Evolutionary conservation across 2,329 filamentous ascomycete genomes (phyloP).

Genomic region (Colletotrichum incanum): DNA sequence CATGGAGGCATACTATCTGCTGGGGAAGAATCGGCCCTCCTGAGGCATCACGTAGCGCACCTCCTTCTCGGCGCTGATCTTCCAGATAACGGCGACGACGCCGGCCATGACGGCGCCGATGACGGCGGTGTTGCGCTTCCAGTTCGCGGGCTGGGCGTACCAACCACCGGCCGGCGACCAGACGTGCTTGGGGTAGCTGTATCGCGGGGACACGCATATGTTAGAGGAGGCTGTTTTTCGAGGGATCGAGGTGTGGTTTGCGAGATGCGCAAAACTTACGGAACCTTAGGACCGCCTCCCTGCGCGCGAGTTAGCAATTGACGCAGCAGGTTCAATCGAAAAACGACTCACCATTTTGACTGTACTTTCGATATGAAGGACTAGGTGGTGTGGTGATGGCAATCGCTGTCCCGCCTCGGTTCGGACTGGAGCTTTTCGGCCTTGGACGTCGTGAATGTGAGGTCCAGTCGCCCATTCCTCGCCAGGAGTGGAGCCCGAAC

Average conservation of each 20-base stretch:
- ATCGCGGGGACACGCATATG: slow-evolving; percentile 24
- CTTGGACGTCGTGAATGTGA: slow-evolving; percentile 39
- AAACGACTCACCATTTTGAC: slow-evolving; percentile 70
- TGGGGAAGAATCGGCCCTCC: slow-evolving; percentile 84
- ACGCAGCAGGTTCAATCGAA: background rate
- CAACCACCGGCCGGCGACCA: slow-evolving; percentile 99
- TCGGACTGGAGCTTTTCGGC: slow-evolving; percentile 34
- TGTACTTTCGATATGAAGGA: slow-evolving; percentile 53
- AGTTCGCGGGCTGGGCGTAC: slow-evolving; percentile 96
- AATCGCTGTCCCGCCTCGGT: slow-evolving; percentile 46
- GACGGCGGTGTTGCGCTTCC: slow-evolving; percentile 91
- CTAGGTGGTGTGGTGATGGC: slow-evolving; percentile 41
- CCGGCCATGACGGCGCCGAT: slow-evolving; percentile 79
- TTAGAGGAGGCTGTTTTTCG: slow-evolving; percentile 43
- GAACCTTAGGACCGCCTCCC: slow-evolving; percentile 82
- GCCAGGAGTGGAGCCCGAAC: slow-evolving; percentile 27
- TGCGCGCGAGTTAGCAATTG: slow-evolving; percentile 61
- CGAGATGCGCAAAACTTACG: slow-evolving; percentile 60
- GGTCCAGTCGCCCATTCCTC: slow-evolving; percentile 26
- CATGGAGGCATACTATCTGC: slow-evolving; percentile 78
- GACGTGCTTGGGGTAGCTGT: slow-evolving; percentile 97
- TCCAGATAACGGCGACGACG: slow-evolving; percentile 79
- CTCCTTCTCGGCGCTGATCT: slow-evolving; percentile 81
- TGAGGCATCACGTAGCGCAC: slow-evolving; percentile 83
- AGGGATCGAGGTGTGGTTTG: slow-evolving; percentile 33